Conservation (phyloP, 2,329 filamentous ascomycete genomes). For the Aureobasidium uvarum region DNA sequence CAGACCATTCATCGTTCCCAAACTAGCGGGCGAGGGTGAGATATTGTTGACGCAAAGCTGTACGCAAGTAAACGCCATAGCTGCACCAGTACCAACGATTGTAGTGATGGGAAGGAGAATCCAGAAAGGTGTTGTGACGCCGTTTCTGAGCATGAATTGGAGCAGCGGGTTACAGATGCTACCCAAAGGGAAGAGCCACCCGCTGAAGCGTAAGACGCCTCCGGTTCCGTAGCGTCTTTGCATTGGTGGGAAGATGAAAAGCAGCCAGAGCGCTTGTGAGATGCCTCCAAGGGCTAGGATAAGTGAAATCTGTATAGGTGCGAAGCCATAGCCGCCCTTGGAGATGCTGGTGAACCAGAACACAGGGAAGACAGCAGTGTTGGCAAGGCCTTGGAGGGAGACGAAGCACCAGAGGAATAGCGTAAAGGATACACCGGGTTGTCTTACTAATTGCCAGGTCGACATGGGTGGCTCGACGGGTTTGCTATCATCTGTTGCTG, state of each 20-base stretch:
- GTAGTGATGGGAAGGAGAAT: slow-evolving; percentile 47
- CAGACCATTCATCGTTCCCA: slow-evolving; percentile 71
- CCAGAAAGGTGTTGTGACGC: slow-evolving; percentile 57
- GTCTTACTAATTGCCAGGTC: slow-evolving; percentile 56
- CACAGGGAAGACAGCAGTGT: slow-evolving; percentile 67
- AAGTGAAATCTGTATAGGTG: slow-evolving; percentile 61
- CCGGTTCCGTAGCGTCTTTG: slow-evolving; percentile 67
- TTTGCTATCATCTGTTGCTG: slow-evolving; percentile 27
- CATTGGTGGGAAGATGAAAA: slow-evolving; percentile 66
- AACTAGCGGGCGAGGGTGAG: slow-evolving; percentile 60
- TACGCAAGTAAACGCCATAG: slow-evolving; percentile 67
- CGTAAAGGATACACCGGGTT: slow-evolving; percentile 64
- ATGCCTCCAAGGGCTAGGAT: slow-evolving; percentile 64
- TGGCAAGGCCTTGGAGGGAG: slow-evolving; percentile 67
- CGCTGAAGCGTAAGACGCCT: slow-evolving; percentile 60
- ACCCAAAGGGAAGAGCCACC: slow-evolving; percentile 61
- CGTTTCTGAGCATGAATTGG: slow-evolving; percentile 56
- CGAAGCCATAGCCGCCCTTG: slow-evolving; percentile 65
- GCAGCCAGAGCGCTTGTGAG: slow-evolving; percentile 68
- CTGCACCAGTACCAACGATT: slow-evolving; percentile 60
- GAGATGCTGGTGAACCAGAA: slow-evolving; percentile 63
- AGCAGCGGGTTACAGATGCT: slow-evolving; percentile 56
- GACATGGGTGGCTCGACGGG: slow-evolving; percentile 42
- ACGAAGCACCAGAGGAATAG: slow-evolving; percentile 65
- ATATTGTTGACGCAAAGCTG: slow-evolving; percentile 75